A percentile compares a stretch with the other conserved stretches of the same genome.
phyloP scores from a whole-genome alignment of 306 rosid genomes.

The Castanopsis chinensis region DNA sequence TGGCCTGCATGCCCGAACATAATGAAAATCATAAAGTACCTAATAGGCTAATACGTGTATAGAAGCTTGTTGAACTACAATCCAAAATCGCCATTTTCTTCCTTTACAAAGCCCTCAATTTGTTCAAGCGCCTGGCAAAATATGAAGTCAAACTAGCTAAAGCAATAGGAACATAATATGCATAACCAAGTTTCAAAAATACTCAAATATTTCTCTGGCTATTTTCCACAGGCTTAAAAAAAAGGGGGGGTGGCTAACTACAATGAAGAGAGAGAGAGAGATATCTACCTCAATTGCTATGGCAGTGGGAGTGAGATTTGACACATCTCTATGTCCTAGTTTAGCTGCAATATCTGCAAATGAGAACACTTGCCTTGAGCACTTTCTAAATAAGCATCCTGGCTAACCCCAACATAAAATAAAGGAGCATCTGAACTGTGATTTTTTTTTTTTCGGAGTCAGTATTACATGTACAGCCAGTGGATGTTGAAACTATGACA shows the following conservation, averaged over 20 bases:
- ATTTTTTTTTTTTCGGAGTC: too few species aligned
- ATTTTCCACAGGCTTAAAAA: too few species aligned
- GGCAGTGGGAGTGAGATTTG: slow-evolving; percentile 63
- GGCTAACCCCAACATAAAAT: neutral
- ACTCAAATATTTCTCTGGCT: neutral
- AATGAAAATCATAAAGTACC: slow-evolving; percentile 12
- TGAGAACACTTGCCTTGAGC: slow-evolving; percentile 4
- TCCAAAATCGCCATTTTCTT: slow-evolving; percentile 36
- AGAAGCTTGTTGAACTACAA: slow-evolving; percentile 20
- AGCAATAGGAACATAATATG: neutral
- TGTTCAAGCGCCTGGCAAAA: slow-evolving; percentile 76
- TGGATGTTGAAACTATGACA: too few species aligned
- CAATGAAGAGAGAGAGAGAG: slow-evolving; percentile 19
- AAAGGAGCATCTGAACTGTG: neutral
- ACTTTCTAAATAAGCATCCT: neutral
- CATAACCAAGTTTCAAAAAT: slow-evolving; percentile 2
- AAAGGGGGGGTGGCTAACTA: neutral
- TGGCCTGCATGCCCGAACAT: slow-evolving; percentile 24
- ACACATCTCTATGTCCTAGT: slow-evolving; percentile 56
- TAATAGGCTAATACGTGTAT: slow-evolving; percentile 1
- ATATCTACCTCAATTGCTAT: slow-evolving; percentile 82
- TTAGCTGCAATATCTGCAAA: slow-evolving; percentile 74
- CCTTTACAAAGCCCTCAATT: slow-evolving; percentile 54
- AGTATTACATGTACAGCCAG: too few species aligned
- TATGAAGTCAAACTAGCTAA: neutral